A percentile compares a stretch with the other conserved stretches of the same genome.
Evolutionary conservation across 1,139 yeast species (phyloP).

Genomic region (Zygoascus sp.): DNA sequence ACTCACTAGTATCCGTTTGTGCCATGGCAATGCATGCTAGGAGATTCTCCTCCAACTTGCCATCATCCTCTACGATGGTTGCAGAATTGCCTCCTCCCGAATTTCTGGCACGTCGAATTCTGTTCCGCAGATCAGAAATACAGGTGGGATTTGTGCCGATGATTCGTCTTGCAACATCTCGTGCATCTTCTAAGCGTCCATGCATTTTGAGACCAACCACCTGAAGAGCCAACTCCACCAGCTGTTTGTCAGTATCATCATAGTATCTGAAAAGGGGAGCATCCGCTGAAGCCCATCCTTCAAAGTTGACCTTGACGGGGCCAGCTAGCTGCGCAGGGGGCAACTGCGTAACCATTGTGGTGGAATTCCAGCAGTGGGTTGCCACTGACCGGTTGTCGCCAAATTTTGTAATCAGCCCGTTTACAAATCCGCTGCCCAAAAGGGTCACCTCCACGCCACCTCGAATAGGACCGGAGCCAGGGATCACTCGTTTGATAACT

Average conservation of each 20-base stretch:
- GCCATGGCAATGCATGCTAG: slow-evolving; percentile 53
- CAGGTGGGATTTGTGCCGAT: slow-evolving; percentile 37
- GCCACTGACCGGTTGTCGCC: slow-evolving; percentile 79
- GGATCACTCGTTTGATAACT: slow-evolving; percentile 73
- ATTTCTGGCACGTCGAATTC: slow-evolving; percentile 2
- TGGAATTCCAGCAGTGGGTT: slow-evolving; percentile 89
- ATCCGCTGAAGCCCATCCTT: slow-evolving; percentile 37
- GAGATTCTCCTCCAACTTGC: slow-evolving; percentile 11
- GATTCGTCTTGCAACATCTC: slow-evolving; percentile 77
- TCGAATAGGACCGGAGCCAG: slow-evolving; percentile 86
- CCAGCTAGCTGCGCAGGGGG: slow-evolving; percentile 88
- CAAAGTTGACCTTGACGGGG: slow-evolving; percentile 79
- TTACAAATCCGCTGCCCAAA: slow-evolving; percentile 75
- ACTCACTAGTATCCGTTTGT: slow-evolving; percentile 51
- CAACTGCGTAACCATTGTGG: slow-evolving; percentile 80
- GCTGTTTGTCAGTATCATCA: slow-evolving; percentile 88
- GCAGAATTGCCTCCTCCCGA: slow-evolving; percentile 7
- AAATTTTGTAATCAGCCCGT: slow-evolving; percentile 74
- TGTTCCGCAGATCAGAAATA: slow-evolving; percentile 7
- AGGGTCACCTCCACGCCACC: slow-evolving; percentile 92
- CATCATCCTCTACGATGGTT: neutral
- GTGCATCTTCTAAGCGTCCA: slow-evolving; percentile 85
- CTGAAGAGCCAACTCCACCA: slow-evolving; percentile 83
- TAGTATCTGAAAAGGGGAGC: slow-evolving; percentile 71
- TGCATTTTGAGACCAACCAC: slow-evolving; percentile 92